These are phyloP conservation scores for Hyaloscypha variabilis DNA, from an alignment of 495 filamentous ascomycete genomes.

Conservation along the genomic window DNA sequence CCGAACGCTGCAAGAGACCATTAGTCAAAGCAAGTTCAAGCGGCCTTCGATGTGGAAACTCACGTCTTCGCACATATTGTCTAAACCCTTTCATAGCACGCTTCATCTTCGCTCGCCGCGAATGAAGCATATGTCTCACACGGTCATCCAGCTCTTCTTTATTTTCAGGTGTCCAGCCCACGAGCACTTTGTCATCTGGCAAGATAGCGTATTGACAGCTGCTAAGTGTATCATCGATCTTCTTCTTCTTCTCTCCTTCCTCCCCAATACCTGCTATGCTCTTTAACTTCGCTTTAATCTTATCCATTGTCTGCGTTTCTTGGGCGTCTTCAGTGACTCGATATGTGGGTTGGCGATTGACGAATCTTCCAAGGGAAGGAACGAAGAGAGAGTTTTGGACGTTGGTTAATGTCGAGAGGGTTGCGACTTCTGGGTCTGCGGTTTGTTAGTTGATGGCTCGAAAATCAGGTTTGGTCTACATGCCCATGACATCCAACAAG, in stretches of 20 bases:
- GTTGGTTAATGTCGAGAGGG: conserved; percentile 73
- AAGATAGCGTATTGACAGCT: conserved; percentile 56
- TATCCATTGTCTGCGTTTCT: conserved; percentile 28
- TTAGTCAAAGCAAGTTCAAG: not conserved
- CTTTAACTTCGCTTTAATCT: conserved; percentile 16
- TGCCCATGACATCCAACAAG: conserved; percentile 72
- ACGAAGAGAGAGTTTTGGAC: conserved; percentile 79
- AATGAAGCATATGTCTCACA: conserved; percentile 80
- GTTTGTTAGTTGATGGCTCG: conserved; percentile 17
- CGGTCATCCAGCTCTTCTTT: conserved; percentile 74
- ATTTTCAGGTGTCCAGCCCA: conserved; percentile 69
- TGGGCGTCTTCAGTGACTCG: conserved; percentile 55
- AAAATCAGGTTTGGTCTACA: conserved; percentile 26
- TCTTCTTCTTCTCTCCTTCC: conserved; percentile 23
- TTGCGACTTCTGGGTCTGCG: conserved; percentile 72
- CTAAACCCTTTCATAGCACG: conserved; percentile 71
- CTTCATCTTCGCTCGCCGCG: conserved; percentile 73
- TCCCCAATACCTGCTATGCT: conserved; percentile 23
- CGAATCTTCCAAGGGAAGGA: conserved; percentile 61
- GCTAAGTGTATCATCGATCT: conserved; percentile 30
- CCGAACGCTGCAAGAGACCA: conserved; percentile 55
- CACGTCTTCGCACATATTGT: conserved; percentile 63
- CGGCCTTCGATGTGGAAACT: conserved; percentile 30
- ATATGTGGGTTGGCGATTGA: conserved; percentile 75
- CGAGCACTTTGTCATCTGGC: conserved; percentile 62